These are phyloP conservation scores for Pseudomonodictys pantanalensis DNA, from an alignment of 495 filamentous ascomycete genomes.

Conservation along the genomic window DNA sequence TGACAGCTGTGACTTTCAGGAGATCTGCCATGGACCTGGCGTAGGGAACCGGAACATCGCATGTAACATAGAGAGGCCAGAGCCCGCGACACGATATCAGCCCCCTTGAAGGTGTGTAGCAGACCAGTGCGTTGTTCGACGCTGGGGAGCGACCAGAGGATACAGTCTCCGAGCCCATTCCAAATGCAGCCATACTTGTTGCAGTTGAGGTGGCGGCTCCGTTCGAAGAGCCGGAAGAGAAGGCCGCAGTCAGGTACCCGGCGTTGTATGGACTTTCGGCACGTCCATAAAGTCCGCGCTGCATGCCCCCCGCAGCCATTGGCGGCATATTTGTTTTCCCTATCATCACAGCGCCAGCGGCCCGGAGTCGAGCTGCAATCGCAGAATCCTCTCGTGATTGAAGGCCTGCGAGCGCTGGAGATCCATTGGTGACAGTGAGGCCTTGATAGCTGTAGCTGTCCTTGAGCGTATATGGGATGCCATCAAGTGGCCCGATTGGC, in stretches of 20 bases:
- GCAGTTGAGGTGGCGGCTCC: conserved; percentile 37
- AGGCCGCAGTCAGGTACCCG: conserved; percentile 40
- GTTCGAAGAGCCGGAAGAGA: conserved; percentile 41
- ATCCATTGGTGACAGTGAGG: conserved; percentile 40
- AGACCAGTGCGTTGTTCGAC: conserved; percentile 40
- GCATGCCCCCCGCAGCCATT: conserved; percentile 42
- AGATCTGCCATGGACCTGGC: conserved; percentile 39
- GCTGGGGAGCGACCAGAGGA: conserved; percentile 38
- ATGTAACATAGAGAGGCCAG: conserved; percentile 43
- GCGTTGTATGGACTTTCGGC: conserved; percentile 41
- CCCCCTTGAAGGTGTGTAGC: conserved; percentile 41
- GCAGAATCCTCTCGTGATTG: conserved; percentile 34
- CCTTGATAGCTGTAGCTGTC: conserved; percentile 40
- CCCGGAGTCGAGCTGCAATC: conserved; percentile 32
- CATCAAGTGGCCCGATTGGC: conserved; percentile 27
- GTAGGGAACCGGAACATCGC: conserved; percentile 40
- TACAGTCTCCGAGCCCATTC: conserved; percentile 38
- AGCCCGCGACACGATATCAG: conserved; percentile 38
- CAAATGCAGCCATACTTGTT: conserved; percentile 40
- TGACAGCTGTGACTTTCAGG: conserved; percentile 35
- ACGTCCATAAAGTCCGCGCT: conserved; percentile 39
- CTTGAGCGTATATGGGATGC: conserved; percentile 42
- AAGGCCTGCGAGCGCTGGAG: conserved; percentile 38
- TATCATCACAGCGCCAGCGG: conserved; percentile 38
- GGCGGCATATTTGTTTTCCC: conserved; percentile 43